Base-by-base conservation (phyloP, 202 grass and related monocot species). In the Panicum virgatum region DNA sequence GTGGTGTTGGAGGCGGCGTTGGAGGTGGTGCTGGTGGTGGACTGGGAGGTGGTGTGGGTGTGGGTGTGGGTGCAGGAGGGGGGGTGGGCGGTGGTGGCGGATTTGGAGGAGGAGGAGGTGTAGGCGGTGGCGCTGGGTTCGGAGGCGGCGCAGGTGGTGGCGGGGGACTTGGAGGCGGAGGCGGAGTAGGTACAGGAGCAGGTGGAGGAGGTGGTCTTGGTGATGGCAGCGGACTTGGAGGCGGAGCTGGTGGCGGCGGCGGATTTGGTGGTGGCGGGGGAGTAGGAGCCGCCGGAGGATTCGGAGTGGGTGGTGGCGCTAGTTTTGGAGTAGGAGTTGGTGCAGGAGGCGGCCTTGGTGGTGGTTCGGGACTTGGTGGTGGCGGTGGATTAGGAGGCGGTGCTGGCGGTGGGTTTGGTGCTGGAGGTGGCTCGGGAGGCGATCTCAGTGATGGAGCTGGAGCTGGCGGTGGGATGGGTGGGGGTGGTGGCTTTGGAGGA, bases 401-500 rank as follows among this genome's bases (percentile, higher is more conserved):
- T 6, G 18, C 2, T 1, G 69, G 52, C 3, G 72, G n/a, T 19
- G 67, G 67, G 2, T 48, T 71, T 48, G 68, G 68, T 11, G 68
- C 8, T 3, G 69, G 69, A 2, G 27, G 3, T 0, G 29, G 71
- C 14, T 75, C 58, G 1, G 34, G 62, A 5, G 72, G 64, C 5
- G 59, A 79, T 2, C 27, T 29, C 3, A 76, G 63, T 0, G 65
- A 69, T 3, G 80, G 86, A 0, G 51, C 20, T 36, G 84, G 77
- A 10, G 74, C 4, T 6, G 66, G 88, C 1, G 43, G 30, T 0
- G 69, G 66, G 15, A 69, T 62, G 4, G 88, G 85, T 0, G 23
- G 39, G 0, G 85, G 85, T 4, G 81, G 72, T 0, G 84, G 80
- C 2, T n/a, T 40, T 4, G 77, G 87, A 9, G 39, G 66, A 15